A percentile compares a stretch with the other conserved stretches of the same genome.
phyloP scores from a whole-genome alignment of 129 eudicot genomes.

The Logfia minima region DNA sequence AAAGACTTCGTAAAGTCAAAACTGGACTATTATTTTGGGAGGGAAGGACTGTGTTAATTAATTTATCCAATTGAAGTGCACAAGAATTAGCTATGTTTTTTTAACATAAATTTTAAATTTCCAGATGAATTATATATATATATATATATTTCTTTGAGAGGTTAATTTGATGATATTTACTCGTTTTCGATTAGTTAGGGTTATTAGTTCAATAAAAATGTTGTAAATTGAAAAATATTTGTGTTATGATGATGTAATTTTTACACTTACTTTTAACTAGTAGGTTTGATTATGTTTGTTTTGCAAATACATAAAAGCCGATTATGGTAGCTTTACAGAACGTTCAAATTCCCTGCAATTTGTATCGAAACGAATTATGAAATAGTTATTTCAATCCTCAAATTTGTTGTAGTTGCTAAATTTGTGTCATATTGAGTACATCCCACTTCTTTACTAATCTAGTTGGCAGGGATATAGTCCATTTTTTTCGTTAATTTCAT shows the following conservation, averaged over 20 bases:
- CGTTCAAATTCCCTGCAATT: neutral
- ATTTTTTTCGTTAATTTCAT: neutral
- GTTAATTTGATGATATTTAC: neutral
- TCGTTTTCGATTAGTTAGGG: constrained; percentile 9
- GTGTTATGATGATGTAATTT: neutral
- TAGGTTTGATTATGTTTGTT: neutral
- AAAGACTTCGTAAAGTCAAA: too few species aligned
- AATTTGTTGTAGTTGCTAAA: neutral
- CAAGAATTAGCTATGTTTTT: too few species aligned
- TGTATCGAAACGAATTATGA: neutral
- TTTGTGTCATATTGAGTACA: neutral
- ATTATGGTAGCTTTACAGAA: neutral
- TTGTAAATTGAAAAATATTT: neutral
- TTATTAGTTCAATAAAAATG: neutral
- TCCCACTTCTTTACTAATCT: neutral
- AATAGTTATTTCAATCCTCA: neutral
- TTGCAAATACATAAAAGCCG: neutral
- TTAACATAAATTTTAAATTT: too few species aligned
- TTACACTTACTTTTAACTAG: neutral
- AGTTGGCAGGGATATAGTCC: neutral
- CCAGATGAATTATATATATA: neutral
- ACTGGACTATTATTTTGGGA: too few species aligned
- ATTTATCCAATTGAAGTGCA: too few species aligned
- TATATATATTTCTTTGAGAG: constrained; percentile 1
- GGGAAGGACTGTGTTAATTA: too few species aligned